Evolutionary conservation across 441 rosid species (phyloP), one percentile per base, ranked within the genome.

Genomic region (Syzygium malaccense): DNA sequence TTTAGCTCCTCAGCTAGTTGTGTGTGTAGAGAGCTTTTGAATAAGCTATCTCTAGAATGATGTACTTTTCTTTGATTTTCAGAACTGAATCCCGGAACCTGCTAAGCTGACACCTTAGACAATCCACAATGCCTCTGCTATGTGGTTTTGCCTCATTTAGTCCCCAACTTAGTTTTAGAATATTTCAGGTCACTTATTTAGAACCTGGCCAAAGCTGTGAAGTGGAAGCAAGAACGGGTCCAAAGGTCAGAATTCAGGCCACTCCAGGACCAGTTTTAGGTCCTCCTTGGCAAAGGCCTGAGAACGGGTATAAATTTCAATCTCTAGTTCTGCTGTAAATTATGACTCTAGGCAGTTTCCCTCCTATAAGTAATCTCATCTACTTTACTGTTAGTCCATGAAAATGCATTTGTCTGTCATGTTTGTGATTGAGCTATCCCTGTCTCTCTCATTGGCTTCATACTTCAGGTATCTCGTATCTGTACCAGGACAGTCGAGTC

Each of bases 211-310:
- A 96, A 75, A 92, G 93, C 92, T 92, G 89, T 71, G 94, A 92
- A 91, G 86, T 96, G 64, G 94, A 92, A 57, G 91, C 88, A 80
- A 91, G 88, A 91, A 92, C 88, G 64, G 95, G 97, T 85, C 57
- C 93, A 54, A 93, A 94, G 86, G 93, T 95, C 87, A 92, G 88
- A 91, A 92, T 94, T 86, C 89, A 93, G 90, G 98, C 98, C 32
- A 96, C 97, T 37, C 95, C 98, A 58, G 99, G 99, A 85, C 99
- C 99, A 88, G 91, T 97, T 85, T 93, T 96, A 2, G 99, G 99
- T 92, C 99, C 98, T 91, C 99, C 99, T 37, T 97, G 99, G 99
- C 98, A 96, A 92, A 96, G 95, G 41, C 99, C 99, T 85, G 99
- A 96, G 93, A 97, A 96, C 60, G 99, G 99, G 96, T 96, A 93